These are phyloP conservation scores for Wickerhamiella vanderwaltii DNA, from an alignment of 805 yeast species.

Conservation along the genomic window DNA sequence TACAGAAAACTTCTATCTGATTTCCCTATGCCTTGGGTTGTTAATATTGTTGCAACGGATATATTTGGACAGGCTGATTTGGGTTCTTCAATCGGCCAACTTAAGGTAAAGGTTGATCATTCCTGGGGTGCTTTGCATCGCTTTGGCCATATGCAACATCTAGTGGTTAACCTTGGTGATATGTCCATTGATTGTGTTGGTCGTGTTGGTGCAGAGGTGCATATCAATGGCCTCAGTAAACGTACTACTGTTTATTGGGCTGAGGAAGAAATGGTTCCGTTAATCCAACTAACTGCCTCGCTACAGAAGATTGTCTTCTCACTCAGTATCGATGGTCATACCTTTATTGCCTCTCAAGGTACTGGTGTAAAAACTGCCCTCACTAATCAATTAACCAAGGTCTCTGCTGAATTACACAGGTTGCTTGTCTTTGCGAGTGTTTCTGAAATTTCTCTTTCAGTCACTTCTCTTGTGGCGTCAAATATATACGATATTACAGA, in stretches of 20 bases:
- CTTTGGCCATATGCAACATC: slow-evolving; percentile 42
- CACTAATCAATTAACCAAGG: slow-evolving; percentile 50
- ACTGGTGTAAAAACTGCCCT: slow-evolving; percentile 40
- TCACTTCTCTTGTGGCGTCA: slow-evolving; percentile 79
- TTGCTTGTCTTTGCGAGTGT: neutral
- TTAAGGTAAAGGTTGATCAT: slow-evolving; percentile 42
- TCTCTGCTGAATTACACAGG: slow-evolving; percentile 21
- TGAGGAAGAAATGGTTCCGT: slow-evolving; percentile 43
- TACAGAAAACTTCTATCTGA: slow-evolving; percentile 25
- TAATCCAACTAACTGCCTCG: slow-evolving; percentile 50
- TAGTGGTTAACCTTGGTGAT: slow-evolving; percentile 44
- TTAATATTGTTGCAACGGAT: slow-evolving; percentile 44
- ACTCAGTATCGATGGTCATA: slow-evolving; percentile 72
- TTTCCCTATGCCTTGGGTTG: slow-evolving; percentile 62
- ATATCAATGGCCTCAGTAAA: slow-evolving; percentile 37
- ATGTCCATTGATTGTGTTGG: slow-evolving; percentile 52
- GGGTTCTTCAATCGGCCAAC: slow-evolving; percentile 71
- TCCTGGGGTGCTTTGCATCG: slow-evolving; percentile 51
- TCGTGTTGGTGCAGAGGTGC: slow-evolving; percentile 63
- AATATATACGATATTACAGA: slow-evolving; percentile 67
- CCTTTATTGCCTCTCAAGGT: slow-evolving; percentile 55
- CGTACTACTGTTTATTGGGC: slow-evolving; percentile 68
- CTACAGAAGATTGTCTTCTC: slow-evolving; percentile 45
- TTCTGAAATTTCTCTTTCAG: slow-evolving; percentile 38
- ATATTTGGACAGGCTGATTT: slow-evolving; percentile 52